Evolutionary conservation across 208 protist genomes (phyloP).

Genomic region (Acanthamoeba polyphaga): DNA sequence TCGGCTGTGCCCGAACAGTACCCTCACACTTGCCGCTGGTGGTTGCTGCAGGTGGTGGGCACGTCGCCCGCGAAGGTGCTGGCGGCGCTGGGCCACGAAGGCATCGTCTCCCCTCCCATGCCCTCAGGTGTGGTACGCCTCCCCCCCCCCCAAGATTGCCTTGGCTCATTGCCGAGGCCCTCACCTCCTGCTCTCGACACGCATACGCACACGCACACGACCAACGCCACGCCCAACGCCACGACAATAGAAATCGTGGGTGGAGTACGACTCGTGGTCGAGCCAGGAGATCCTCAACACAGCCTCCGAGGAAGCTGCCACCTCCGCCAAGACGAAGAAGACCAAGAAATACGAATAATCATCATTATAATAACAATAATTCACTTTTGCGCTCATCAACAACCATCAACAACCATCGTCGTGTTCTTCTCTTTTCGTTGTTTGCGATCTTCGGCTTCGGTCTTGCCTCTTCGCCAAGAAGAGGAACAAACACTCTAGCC

Average conservation of each 20-base stretch:
- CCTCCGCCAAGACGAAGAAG: constrained; percentile 21
- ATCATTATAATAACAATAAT: too few relatives aligned
- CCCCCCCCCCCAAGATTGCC: background rate
- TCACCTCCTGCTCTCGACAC: background rate
- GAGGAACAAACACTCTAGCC: background rate
- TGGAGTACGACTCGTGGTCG: constrained; percentile 36
- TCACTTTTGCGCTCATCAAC: too few relatives aligned
- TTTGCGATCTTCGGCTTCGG: too few relatives aligned
- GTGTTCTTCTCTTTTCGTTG: background rate
- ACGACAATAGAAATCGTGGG: constrained; percentile 7
- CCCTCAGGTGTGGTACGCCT: background rate
- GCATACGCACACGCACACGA: background rate
- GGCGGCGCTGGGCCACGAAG: background rate
- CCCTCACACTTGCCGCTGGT: background rate
- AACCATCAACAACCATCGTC: background rate
- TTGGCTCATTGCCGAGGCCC: background rate
- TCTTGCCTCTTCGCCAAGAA: background rate
- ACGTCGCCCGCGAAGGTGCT: constrained; percentile 25
- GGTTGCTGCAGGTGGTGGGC: constrained; percentile 2
- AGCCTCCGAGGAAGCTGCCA: background rate
- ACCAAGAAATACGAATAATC: constrained; percentile 38
- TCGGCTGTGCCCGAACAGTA: background rate
- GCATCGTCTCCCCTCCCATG: constrained; percentile 33
- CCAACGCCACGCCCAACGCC: background rate
- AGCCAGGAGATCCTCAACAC: constrained; percentile 49